These are phyloP conservation scores for Cubamyces lactineus DNA, from an alignment of 768 basidiomycete species.

Conservation along the genomic window DNA sequence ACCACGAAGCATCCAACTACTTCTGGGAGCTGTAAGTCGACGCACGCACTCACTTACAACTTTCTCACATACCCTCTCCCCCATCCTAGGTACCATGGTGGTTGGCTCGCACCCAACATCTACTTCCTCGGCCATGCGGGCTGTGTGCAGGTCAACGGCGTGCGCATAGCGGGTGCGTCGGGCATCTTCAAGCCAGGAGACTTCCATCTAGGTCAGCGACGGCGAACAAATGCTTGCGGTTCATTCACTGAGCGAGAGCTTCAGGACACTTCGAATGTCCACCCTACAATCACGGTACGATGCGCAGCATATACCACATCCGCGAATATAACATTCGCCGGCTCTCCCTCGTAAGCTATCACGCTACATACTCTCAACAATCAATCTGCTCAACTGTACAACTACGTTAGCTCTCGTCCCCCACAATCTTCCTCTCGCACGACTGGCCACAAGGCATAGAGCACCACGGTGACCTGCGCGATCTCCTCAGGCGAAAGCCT, in stretches of 20 bases:
- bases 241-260: not conserved
- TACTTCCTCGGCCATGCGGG: conserved; percentile 95
- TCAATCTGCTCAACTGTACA: too few relatives aligned
- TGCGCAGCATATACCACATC: conserved; percentile 89
- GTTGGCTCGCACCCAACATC: conserved; percentile 96
- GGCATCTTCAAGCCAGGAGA: conserved; percentile 88
- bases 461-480: conserved; percentile 69
- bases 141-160: conserved; percentile 82
- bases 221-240: too few relatives aligned
- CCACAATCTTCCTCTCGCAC: conserved; percentile 88
- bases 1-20: conserved; percentile 97
- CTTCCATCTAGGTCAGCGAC: conserved; percentile 60
- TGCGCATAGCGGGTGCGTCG: conserved; percentile 88
- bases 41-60: not conserved
- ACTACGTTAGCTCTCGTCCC: conserved; percentile 51
- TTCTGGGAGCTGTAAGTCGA: conserved; percentile 87
- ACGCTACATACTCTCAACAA: not conserved
- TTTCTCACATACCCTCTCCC: too few relatives aligned
- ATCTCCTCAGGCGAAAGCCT: conserved; percentile 73
- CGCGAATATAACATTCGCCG: conserved; percentile 83
- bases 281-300: conserved; percentile 73
- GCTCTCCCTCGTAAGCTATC: conserved; percentile 63
- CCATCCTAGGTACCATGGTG: conserved; percentile 80
- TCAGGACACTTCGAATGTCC: conserved; percentile 79
- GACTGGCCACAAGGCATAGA: conserved; percentile 95